These are phyloP conservation scores for Linnemannia hyalina DNA, from an alignment of 192 early-diverging fungal species.

Conservation along the genomic window DNA sequence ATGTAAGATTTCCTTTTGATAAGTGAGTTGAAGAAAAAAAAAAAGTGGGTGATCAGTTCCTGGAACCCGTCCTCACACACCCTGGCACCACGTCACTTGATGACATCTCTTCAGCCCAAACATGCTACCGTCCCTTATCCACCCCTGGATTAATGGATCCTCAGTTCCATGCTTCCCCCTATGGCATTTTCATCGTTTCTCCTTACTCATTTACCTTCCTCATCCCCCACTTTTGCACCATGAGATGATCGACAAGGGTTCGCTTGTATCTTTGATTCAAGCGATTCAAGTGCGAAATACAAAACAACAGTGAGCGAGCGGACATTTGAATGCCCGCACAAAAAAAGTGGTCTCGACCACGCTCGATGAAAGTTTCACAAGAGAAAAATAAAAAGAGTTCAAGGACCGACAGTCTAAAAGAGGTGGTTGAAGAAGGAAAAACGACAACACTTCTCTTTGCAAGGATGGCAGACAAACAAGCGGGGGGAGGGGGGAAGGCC, in stretches of 20 bases:
- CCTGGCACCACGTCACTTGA: too few species aligned
- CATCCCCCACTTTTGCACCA: not conserved
- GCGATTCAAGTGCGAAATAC: not conserved
- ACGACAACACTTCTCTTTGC: not conserved
- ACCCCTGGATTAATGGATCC: not conserved
- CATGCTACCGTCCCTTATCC: too few species aligned
- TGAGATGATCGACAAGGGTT: not conserved
- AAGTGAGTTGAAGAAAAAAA: not conserved
- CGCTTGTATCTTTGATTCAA: not conserved
- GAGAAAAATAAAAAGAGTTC: not conserved
- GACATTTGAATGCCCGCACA: not conserved
- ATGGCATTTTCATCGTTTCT: not conserved
- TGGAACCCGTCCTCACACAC: not conserved
- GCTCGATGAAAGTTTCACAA: not conserved
- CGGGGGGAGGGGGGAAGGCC: not conserved
- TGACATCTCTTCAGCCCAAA: too few species aligned
- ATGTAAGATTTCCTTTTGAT: not conserved
- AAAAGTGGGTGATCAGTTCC: not conserved
- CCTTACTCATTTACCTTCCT: not conserved
- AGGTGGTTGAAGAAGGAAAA: not conserved
- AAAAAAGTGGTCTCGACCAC: constrained; percentile 2
- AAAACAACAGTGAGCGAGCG: not conserved
- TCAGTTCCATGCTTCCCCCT: not conserved
- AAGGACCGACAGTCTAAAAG: not conserved
- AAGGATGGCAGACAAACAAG: not conserved